Evolutionary conservation across 2,329 filamentous ascomycete species (phyloP), one percentile per base, ranked within the genome.

Genomic region (Trichoderma polysporum): DNA sequence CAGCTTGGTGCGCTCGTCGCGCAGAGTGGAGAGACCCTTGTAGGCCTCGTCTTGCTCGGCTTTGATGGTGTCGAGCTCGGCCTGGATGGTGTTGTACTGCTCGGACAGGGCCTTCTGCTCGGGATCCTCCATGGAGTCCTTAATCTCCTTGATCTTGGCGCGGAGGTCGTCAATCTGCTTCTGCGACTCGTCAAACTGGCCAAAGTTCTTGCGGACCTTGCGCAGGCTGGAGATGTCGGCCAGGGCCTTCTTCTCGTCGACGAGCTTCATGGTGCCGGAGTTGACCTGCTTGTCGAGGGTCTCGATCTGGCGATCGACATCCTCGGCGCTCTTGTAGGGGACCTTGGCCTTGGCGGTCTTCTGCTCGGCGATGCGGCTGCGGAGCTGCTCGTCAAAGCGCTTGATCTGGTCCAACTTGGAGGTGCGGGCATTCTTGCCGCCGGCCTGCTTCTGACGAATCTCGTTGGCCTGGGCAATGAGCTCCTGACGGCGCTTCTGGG

Each of bases 191-290:
- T 97, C 93, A 75, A 98, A 91, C 69, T 89, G 87, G 67, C 89
- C 88, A 78, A 99, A 97, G 80, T 88, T 91, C 88, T 97, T 98
- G 82, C 92, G 92, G 75, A 91, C 87, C 84, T 96, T 97, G 79
- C 91, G 90, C 72, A 98, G 83, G 77, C 83, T 90, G 57, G 91
- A 91, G 73, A 97, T 90, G 74, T 97, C 93, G 59, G 86, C 82
- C 22, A 98, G 85, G 9, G 92, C 90, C 86, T 97, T 98, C 85
- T 93, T 96, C 87, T 98, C 95, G 74, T 99, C 95, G 12, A 98
- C 95, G 60, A 99, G 84, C 82, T 94, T 97, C 91, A 99, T 94
- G 78, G 87, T 91, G 71, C 94, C 94, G 39, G 89, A 87, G 78
- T 97, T 92, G 73, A 98, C 93, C 78, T 94, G 87, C 80, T 90